Conservation (phyloP, 2,329 filamentous ascomycete species). For the Talaromyces piceae region DNA sequence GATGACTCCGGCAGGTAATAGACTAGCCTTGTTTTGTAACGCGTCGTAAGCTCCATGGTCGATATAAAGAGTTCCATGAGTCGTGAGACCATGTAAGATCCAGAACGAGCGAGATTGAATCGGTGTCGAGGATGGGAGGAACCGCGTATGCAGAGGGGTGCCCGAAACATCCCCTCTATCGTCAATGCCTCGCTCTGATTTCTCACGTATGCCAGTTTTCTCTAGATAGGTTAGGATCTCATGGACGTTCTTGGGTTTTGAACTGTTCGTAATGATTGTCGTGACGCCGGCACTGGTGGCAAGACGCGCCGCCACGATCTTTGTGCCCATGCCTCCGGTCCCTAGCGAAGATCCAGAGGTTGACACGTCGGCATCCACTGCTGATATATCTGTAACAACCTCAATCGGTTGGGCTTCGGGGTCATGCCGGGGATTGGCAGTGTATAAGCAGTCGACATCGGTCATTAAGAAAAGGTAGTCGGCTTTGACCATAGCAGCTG, state of each 20-base stretch:
- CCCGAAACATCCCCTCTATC: neutral
- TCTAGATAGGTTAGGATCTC: conserved; percentile 80
- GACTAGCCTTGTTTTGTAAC: conserved; percentile 71
- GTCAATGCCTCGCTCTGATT: conserved; percentile 33
- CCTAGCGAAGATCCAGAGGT: conserved; percentile 81
- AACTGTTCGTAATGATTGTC: conserved; percentile 88
- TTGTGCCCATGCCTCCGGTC: conserved; percentile 95
- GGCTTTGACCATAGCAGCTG: conserved; percentile 92
- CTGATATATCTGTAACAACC: conserved; percentile 80
- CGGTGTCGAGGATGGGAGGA: conserved; percentile 74
- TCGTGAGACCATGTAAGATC: conserved; percentile 84
- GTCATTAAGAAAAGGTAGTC: conserved; percentile 98
- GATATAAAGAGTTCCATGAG: conserved; percentile 87
- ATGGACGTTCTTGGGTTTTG: conserved; percentile 84
- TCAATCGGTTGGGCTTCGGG: conserved; percentile 84
- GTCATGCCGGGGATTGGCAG: conserved; percentile 82
- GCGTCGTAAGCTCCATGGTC: conserved; percentile 82
- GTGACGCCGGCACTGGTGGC: conserved; percentile 93
- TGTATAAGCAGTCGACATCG: conserved; percentile 94
- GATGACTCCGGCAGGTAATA: conserved; percentile 84
- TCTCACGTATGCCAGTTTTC: conserved; percentile 9
- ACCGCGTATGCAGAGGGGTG: conserved; percentile 72
- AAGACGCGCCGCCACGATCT: conserved; percentile 86
- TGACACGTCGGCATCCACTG: conserved; percentile 81
- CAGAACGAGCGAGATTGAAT: conserved; percentile 95